Percentiles rank a stretch among this genome's conserved stretches.
phyloP scores from a whole-genome alignment of 768 basidiomycete species.

The Nidularia sp. region DNA sequence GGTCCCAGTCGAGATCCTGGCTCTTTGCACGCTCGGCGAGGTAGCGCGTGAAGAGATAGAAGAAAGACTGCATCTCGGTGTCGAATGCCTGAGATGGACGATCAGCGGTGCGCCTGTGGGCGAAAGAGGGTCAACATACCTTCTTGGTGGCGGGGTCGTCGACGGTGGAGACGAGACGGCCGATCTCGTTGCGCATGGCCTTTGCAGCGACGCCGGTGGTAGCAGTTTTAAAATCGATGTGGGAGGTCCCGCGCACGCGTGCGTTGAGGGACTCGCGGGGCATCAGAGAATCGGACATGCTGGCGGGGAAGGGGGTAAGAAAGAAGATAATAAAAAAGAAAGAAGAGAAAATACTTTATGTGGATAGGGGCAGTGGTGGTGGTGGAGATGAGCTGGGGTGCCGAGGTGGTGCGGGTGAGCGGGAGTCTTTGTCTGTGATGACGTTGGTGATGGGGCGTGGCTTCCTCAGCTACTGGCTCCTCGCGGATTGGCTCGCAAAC shows the following conservation, averaged over 20 bases:
- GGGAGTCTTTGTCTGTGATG: constrained; percentile 54
- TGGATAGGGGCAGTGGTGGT: constrained; percentile 59
- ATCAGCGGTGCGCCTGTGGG: constrained; percentile 8
- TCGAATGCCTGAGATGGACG: constrained; percentile 68
- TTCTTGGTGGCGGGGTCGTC: constrained; percentile 77
- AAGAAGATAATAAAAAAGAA: constrained; percentile 6
- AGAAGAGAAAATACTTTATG: constrained; percentile 32
- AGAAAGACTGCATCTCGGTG: constrained; percentile 95
- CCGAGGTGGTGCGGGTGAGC: constrained; percentile 42
- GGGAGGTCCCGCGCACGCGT: constrained; percentile 71
- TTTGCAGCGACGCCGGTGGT: constrained; percentile 91
- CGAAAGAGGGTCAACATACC: constrained; percentile 35
- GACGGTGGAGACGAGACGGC: constrained; percentile 85
- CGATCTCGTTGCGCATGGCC: constrained; percentile 98
- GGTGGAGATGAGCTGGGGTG: constrained; percentile 61
- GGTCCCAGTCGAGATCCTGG: constrained; percentile 86
- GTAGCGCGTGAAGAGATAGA: constrained; percentile 94
- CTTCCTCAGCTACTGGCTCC: constrained; percentile 33
- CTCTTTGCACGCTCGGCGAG: constrained; percentile 84
- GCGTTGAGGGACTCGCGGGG: constrained; percentile 70
- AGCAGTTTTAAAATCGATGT: constrained; percentile 98
- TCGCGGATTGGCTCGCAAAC: constrained; percentile 47
- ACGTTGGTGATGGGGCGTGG: constrained; percentile 47
- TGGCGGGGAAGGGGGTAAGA: constrained; percentile 19
- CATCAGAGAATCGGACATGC: constrained; percentile 52